Conservation (phyloP, 2,329 filamentous ascomycete genomes). For the Trichoderma sp. region DNA sequence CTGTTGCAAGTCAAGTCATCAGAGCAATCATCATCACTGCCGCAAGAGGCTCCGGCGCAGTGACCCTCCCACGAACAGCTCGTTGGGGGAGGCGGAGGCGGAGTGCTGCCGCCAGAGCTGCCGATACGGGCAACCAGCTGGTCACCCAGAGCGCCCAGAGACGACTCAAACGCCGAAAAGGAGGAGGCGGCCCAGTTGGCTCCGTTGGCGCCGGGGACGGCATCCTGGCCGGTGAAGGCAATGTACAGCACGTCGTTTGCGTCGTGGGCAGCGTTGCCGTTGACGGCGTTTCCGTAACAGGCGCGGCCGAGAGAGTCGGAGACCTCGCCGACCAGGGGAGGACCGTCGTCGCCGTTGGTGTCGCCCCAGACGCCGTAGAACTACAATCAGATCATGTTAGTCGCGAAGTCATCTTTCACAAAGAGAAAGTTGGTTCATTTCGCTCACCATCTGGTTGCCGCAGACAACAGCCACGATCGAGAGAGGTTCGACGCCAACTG, state of each 20-base stretch:
- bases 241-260: constrained; percentile 60
- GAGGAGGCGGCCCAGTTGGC: constrained; percentile 55
- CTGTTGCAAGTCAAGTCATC: constrained; percentile 26
- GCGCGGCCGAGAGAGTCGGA: constrained; percentile 56
- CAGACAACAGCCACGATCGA: constrained; percentile 60
- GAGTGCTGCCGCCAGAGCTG: background rate
- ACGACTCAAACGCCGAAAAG: constrained; percentile 46
- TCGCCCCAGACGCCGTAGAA: constrained; percentile 62
- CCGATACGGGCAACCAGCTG: constrained; percentile 46
- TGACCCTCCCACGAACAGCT: constrained; percentile 25
- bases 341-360: constrained; percentile 54
- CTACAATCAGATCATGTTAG: constrained; percentile 33
- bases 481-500: constrained; percentile 50
- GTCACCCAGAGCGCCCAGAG: constrained; percentile 51
- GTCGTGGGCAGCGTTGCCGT: constrained; percentile 48
- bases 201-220: constrained; percentile 54
- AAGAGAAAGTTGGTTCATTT: background rate
- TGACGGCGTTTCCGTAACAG: constrained; percentile 55
- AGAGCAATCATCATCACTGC: constrained; percentile 22
- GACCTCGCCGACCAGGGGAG: constrained; percentile 53
- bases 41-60: constrained; percentile 22
- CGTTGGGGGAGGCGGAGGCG: background rate
- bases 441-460: constrained; percentile 47
- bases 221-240: constrained; percentile 56
- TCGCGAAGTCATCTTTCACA: background rate